Conservation (phyloP, 257 asterid species). For the Orobanche coerulescens region DNA sequence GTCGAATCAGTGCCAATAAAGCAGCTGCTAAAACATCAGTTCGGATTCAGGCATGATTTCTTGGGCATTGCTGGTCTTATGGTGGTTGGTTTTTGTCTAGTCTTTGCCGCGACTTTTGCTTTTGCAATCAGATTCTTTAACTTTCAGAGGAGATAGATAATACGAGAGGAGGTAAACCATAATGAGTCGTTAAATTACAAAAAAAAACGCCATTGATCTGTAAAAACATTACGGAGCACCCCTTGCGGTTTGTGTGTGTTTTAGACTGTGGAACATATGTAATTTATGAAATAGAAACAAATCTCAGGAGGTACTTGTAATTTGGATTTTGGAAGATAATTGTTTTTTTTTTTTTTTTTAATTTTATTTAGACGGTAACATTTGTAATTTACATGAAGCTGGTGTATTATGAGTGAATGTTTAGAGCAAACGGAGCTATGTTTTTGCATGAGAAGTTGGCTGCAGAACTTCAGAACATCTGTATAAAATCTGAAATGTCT, state of each 20-base stretch:
- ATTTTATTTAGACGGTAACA: neutral
- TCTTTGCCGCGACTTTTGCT: slow-evolving; percentile 66
- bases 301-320: too few relatives aligned
- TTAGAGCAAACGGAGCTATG: neutral
- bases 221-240: too few relatives aligned
- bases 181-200: neutral
- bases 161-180: neutral
- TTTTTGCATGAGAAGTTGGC: neutral
- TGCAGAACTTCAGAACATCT: too few relatives aligned
- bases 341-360: too few relatives aligned
- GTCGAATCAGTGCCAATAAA: slow-evolving; percentile 36
- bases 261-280: too few relatives aligned
- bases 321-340: too few relatives aligned
- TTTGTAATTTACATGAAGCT: neutral
- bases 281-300: too few relatives aligned
- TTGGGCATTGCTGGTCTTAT: slow-evolving; percentile 54
- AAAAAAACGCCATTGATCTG: neutral
- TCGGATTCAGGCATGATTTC: slow-evolving; percentile 68
- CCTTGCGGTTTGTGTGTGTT: too few relatives aligned
- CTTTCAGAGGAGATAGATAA: slow-evolving; percentile 62
- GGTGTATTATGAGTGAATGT: neutral
- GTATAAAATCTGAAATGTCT: neutral
- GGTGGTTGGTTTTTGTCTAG: slow-evolving; percentile 46
- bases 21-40: slow-evolving; percentile 46
- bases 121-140: slow-evolving; percentile 64